Evolutionary conservation across 2,329 filamentous ascomycete species (phyloP).

Genomic region (Purpureocillium takamizusanense): DNA sequence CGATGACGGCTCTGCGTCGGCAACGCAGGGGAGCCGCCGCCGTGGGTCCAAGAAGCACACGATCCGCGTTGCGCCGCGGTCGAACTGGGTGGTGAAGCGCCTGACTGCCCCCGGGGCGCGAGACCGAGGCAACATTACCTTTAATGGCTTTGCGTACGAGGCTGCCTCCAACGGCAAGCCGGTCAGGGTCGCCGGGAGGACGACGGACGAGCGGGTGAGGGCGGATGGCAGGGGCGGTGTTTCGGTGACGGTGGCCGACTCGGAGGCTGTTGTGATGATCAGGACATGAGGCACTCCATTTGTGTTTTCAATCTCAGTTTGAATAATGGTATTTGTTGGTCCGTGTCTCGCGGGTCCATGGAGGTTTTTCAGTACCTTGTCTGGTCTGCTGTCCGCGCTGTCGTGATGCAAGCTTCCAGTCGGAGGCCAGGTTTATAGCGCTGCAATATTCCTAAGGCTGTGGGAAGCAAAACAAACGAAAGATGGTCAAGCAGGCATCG

Average conservation of each 20-base stretch:
- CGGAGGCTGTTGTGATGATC: conserved; percentile 11
- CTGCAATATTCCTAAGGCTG: too few relatives aligned
- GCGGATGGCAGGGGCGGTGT: conserved; percentile 7
- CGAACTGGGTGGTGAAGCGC: conserved; percentile 7
- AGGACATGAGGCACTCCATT: too few relatives aligned
- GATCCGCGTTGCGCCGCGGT: conserved; percentile 5
- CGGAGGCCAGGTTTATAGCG: too few relatives aligned
- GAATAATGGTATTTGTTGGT: too few relatives aligned
- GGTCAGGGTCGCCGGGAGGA: conserved; percentile 1
- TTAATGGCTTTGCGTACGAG: conserved; percentile 12
- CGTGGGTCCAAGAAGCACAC: conserved; percentile 7
- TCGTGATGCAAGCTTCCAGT: too few relatives aligned
- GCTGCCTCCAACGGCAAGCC: conserved; percentile 8
- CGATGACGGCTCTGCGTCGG: conserved; percentile 5
- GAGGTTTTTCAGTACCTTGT: too few relatives aligned
- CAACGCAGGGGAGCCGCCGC: too few relatives aligned
- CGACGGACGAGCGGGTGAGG: conserved; percentile 4
- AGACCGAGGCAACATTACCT: conserved; percentile 9
- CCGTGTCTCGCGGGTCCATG: too few relatives aligned
- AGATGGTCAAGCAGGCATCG: too few relatives aligned
- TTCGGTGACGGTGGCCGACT: conserved; percentile 8
- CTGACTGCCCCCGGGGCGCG: conserved; percentile 10
- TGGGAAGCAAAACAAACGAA: too few relatives aligned
- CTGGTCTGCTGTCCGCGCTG: too few relatives aligned
- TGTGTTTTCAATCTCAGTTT: too few relatives aligned